Conservation (phyloP, 495 filamentous ascomycete genomes). For the Aspergillus indologenus region DNA sequence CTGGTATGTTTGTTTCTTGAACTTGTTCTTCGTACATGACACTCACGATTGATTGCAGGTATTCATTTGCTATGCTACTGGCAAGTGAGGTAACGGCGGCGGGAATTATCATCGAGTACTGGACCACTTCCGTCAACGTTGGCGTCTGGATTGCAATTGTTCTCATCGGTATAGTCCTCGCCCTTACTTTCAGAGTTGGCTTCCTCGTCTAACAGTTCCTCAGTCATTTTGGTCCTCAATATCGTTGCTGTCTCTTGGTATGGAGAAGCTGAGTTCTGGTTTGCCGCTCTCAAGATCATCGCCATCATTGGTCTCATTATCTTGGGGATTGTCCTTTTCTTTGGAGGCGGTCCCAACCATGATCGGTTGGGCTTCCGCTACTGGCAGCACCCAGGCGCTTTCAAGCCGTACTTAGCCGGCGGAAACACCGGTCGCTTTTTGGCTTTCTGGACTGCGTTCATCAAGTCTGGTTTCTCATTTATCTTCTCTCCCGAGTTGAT, state of each 20-base stretch:
- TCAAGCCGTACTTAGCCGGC: constrained; percentile 50
- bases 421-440: constrained; percentile 38
- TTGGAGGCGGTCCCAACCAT: constrained; percentile 60
- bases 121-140: constrained; percentile 48
- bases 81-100: constrained; percentile 69
- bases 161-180: constrained; percentile 51
- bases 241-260: constrained; percentile 65
- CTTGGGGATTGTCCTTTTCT: constrained; percentile 63
- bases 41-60: constrained; percentile 28
- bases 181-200: not conserved
- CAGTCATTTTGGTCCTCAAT: constrained; percentile 60
- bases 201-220: constrained; percentile 31
- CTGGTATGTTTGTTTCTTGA: constrained; percentile 35
- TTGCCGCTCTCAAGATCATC: constrained; percentile 71
- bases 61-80: constrained; percentile 53
- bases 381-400: constrained; percentile 67
- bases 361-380: constrained; percentile 68
- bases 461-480: constrained; percentile 48
- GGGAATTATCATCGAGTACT: constrained; percentile 66
- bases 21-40: not conserved
- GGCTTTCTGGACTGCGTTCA: constrained; percentile 41
- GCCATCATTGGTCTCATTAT: constrained; percentile 69
- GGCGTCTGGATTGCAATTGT: constrained; percentile 71
- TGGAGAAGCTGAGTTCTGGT: constrained; percentile 73
- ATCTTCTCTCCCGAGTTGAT: constrained; percentile 69